Evolutionary conservation across 495 filamentous ascomycete genomes (phyloP).

Genomic region (Neurospora sp.): DNA sequence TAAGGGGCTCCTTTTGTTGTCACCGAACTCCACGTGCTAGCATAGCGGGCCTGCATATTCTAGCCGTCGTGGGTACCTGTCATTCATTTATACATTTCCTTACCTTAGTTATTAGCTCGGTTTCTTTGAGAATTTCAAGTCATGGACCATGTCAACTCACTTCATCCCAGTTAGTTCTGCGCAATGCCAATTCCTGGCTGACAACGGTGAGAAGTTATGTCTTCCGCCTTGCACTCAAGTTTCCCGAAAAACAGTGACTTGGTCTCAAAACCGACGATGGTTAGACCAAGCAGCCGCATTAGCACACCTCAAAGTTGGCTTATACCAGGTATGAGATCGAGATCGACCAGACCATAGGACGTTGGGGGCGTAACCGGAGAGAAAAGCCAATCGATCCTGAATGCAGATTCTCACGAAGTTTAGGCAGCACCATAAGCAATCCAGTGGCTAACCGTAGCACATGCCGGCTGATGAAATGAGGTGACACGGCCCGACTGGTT

Average conservation of each 20-base stretch:
- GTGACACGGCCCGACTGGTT: neutral
- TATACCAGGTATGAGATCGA: neutral
- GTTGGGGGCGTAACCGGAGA: neutral
- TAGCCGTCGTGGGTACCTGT: neutral
- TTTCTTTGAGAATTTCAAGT: neutral
- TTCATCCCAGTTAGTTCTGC: too few species aligned
- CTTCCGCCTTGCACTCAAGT: neutral
- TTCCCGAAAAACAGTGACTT: neutral
- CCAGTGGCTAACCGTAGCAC: neutral
- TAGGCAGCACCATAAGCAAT: neutral
- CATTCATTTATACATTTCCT: neutral
- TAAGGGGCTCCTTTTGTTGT: neutral
- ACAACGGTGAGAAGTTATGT: neutral
- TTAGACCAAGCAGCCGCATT: neutral
- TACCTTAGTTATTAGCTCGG: neutral
- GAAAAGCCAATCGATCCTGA: neutral
- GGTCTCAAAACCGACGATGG: neutral
- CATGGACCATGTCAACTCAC: too few species aligned
- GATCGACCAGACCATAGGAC: neutral
- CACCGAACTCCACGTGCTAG: neutral
- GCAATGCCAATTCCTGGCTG: neutral
- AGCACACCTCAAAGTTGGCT: neutral
- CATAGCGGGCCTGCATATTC: neutral
- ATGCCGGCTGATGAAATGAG: neutral
- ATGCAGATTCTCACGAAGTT: neutral